Percentiles rank a stretch among this genome's conserved stretches.
Evolutionary conservation across 2,329 filamentous ascomycete genomes (phyloP).

Genomic region (Scortechinia acanthostroma): DNA sequence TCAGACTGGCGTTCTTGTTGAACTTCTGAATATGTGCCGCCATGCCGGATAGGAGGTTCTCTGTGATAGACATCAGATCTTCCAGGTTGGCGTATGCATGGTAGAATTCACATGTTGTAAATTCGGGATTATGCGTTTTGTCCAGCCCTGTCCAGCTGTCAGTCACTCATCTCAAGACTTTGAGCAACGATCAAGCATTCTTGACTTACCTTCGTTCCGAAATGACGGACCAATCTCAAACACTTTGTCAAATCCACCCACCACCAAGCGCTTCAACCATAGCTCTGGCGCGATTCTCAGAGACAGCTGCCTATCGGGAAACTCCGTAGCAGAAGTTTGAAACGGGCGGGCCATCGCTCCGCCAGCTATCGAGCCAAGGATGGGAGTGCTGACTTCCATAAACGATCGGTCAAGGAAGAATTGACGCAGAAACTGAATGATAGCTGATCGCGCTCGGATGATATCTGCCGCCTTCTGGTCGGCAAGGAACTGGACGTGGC

Average conservation of each 20-base stretch:
- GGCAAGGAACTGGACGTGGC: slow-evolving; percentile 81
- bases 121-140: slow-evolving; percentile 90
- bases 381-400: slow-evolving; percentile 83
- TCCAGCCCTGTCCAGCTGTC: slow-evolving; percentile 39
- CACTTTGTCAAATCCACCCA: slow-evolving; percentile 80
- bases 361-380: slow-evolving; percentile 75
- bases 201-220: slow-evolving; percentile 72
- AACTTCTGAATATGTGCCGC: slow-evolving; percentile 36
- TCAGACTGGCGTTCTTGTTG: slow-evolving; percentile 33
- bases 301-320: slow-evolving; percentile 64
- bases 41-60: slow-evolving; percentile 59
- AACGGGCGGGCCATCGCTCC: slow-evolving; percentile 86
- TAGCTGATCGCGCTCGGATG: slow-evolving; percentile 65
- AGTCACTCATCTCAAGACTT: not conserved
- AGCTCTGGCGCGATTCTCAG: slow-evolving; percentile 89
- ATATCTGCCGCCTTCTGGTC: slow-evolving; percentile 62
- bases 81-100: slow-evolving; percentile 73
- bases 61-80: slow-evolving; percentile 70
- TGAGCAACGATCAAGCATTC: too few relatives aligned
- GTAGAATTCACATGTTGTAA: slow-evolving; percentile 97
- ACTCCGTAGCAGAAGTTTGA: slow-evolving; percentile 70
- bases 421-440: slow-evolving; percentile 68
- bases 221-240: slow-evolving; percentile 93
- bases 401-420: slow-evolving; percentile 70
- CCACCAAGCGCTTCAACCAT: slow-evolving; percentile 84